Conservation (phyloP, 805 yeast genomes). For the Ascoidea asiatica region DNA sequence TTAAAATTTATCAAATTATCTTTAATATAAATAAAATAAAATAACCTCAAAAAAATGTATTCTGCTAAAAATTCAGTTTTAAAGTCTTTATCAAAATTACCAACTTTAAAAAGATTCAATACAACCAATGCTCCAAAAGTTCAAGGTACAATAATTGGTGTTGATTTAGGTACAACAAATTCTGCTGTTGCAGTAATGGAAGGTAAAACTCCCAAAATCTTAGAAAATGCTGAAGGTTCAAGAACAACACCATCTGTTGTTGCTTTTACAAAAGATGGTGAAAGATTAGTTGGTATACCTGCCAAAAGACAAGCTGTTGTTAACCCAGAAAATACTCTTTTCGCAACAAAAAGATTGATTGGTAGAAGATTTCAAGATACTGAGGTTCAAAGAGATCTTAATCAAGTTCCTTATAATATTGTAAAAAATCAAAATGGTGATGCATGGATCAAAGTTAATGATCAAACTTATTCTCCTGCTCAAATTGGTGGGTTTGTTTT, state of each 20-base stretch:
- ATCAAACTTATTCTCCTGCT: slow-evolving; percentile 82
- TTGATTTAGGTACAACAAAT: slow-evolving; percentile 81
- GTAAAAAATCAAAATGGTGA: slow-evolving; percentile 87
- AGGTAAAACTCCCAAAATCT: slow-evolving; percentile 61
- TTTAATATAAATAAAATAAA: too few relatives aligned
- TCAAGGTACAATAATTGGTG: slow-evolving; percentile 51
- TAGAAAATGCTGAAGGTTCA: slow-evolving; percentile 68
- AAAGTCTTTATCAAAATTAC: background rate
- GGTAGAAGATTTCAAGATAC: slow-evolving; percentile 84
- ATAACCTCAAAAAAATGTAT: too few relatives aligned
- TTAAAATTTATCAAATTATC: too few relatives aligned
- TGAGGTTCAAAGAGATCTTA: slow-evolving; percentile 84
- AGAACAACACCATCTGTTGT: slow-evolving; percentile 89
- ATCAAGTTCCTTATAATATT: slow-evolving; percentile 81
- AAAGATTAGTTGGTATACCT: slow-evolving; percentile 84
- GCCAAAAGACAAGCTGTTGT: slow-evolving; percentile 95
- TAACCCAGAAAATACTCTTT: slow-evolving; percentile 86
- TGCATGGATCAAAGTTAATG: slow-evolving; percentile 91
- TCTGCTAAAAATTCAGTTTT: too few relatives aligned
- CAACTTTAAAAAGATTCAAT: slow-evolving; percentile 1
- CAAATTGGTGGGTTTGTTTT: slow-evolving; percentile 90
- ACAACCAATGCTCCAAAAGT: slow-evolving; percentile 11
- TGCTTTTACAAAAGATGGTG: slow-evolving; percentile 86
- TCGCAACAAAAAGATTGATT: slow-evolving; percentile 89
- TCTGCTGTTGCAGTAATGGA: slow-evolving; percentile 83